Conservation (phyloP, 257 asterid species). For the Capsicum pubescens region DNA sequence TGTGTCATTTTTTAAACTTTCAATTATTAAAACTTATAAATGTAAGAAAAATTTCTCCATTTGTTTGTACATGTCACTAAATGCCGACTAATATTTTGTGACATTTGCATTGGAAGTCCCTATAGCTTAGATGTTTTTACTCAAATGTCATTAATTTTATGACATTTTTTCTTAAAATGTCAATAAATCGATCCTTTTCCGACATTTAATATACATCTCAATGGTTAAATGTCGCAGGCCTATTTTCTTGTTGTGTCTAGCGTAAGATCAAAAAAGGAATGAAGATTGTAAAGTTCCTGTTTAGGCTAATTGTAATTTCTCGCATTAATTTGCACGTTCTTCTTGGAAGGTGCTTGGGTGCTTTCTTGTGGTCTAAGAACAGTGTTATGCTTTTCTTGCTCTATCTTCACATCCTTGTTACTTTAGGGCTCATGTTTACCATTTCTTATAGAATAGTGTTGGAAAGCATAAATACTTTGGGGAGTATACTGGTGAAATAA, state of each 20-base stretch:
- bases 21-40: background rate
- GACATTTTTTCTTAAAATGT: background rate
- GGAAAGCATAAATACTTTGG: slow-evolving; percentile 72
- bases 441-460: slow-evolving; percentile 61
- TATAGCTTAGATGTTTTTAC: background rate
- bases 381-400: background rate
- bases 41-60: background rate
- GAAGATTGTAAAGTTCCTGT: background rate
- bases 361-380: slow-evolving; percentile 71
- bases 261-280: background rate
- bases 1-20: background rate
- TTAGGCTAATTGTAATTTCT: slow-evolving; percentile 23
- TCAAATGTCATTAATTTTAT: background rate
- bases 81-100: background rate
- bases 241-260: background rate
- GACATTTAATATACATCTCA: background rate
- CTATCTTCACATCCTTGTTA: background rate
- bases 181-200: background rate
- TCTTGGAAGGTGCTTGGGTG: slow-evolving; percentile 97
- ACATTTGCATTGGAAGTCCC: background rate
- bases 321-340: slow-evolving; percentile 58
- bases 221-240: background rate
- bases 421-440: background rate
- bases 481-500: slow-evolving; percentile 75
- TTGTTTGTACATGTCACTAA: background rate